These are phyloP conservation scores for Logfia minima DNA, from an alignment of 129 eudicot genomes.

Conservation along the genomic window DNA sequence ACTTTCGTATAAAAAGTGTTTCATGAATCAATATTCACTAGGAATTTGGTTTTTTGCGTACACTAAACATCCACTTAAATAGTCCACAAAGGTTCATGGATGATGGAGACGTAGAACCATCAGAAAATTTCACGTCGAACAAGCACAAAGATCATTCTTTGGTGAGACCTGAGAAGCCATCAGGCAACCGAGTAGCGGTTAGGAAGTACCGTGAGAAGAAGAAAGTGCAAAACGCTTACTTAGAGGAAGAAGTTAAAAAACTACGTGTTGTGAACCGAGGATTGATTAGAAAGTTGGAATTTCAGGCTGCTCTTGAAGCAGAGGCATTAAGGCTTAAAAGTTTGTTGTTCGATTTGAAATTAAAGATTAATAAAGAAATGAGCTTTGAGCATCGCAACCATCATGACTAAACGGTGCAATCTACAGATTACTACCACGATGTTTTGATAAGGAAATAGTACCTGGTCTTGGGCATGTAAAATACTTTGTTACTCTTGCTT, in stretches of 20 bases:
- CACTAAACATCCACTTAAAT: conserved; percentile 8
- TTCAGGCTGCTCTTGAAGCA: conserved; percentile 50
- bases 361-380: conserved; percentile 41
- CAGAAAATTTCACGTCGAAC: conserved; percentile 34
- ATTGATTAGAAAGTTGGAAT: conserved; percentile 45
- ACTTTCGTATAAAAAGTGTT: background rate
- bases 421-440: background rate
- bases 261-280: conserved; percentile 50
- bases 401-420: conserved; percentile 22
- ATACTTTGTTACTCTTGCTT: no score
- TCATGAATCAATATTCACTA: background rate
- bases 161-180: conserved; percentile 29
- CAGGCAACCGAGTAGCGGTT: conserved; percentile 69
- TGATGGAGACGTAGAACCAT: conserved; percentile 43
- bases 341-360: conserved; percentile 41
- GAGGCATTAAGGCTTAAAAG: conserved; percentile 54
- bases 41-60: conserved; percentile 3
- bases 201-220: conserved; percentile 74
- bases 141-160: conserved; percentile 19
- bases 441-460: background rate
- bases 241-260: conserved; percentile 67
- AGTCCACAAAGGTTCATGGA: conserved; percentile 37
- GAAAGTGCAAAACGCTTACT: conserved; percentile 53
- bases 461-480: background rate
- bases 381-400: conserved; percentile 15